Evolutionary conservation across 495 filamentous ascomycete genomes (phyloP), one percentile per base, ranked within the genome.

Genomic region (Aeminium ludgeri): DNA sequence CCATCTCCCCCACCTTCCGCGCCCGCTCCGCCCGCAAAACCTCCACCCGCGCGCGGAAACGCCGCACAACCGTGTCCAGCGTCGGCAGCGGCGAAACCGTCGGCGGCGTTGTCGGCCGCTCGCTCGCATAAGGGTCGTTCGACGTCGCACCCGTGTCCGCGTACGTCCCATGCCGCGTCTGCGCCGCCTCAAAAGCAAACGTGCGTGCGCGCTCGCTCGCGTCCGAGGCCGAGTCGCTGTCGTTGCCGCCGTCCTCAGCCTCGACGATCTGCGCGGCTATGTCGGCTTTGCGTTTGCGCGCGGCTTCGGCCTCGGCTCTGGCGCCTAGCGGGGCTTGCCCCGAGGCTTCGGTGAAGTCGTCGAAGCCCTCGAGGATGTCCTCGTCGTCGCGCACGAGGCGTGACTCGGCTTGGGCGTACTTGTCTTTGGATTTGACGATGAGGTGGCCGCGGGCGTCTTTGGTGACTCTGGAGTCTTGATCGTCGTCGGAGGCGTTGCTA

Each of bases 341-440:
- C 54, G 94, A 87, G 12, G 30, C 30, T 15, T 86, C 79, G 12
- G 87, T 78, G 48, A 81, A 93, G 43, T 93, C 84, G 39, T 92
- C 86, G 55, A 92, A 94, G 2, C 86, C 86, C 62, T 97, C 89
- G 23, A 76, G 78, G n/a, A 95, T 72, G 54, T 94, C 83, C 54
- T 96, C 89, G 53, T 95, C 87, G 38, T 93, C 86, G 19, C 69
- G 67, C 3, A 83, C 68, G 7, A 95, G 69, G n/a, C 89, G 68
- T 7, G 78, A 80, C 39, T 86, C 75, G 2, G 61, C 54, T 51
- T 68, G 74, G 53, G 56, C 63, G 55, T 63, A 65, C 20, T 65
- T 60, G 67, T 47, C 42, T 63, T 63, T 55, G n/a, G 30, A 31
- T 20, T 49, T 49, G 3, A 53, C 37, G 23, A 53, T 40, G 13